Conservation (phyloP, 78 protist genomes). For the Cyanophora paradoxa region DNA sequence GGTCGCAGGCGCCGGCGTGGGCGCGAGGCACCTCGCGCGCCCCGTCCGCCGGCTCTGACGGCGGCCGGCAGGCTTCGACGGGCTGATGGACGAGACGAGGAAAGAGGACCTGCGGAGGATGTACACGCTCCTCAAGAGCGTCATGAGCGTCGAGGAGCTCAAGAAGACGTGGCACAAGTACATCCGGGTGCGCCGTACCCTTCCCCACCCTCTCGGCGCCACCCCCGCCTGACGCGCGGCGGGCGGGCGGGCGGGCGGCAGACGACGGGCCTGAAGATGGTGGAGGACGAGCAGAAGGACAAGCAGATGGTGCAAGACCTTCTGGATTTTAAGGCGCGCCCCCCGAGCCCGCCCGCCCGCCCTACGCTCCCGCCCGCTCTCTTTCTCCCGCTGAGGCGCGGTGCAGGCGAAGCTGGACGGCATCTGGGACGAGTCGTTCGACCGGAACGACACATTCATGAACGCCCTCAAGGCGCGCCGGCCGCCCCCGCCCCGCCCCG, state of each 20-base stretch:
- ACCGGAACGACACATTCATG: conserved; percentile 19
- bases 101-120: conserved; percentile 34
- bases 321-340: conserved; percentile 37
- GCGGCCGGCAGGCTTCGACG: conserved; percentile 37
- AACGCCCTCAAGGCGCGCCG: conserved; percentile 39
- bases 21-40: too few relatives aligned
- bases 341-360: neutral
- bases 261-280: conserved; percentile 43
- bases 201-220: neutral
- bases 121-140: conserved; percentile 26
- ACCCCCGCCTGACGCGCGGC: too few relatives aligned
- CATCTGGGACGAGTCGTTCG: conserved; percentile 31
- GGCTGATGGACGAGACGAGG: conserved; percentile 14
- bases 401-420: neutral
- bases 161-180: neutral
- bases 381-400: neutral
- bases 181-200: neutral
- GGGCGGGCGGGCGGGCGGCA: neutral
- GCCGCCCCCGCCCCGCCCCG: neutral
- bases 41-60: too few relatives aligned
- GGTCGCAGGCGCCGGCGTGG: too few relatives aligned
- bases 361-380: neutral
- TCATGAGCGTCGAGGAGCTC: neutral
- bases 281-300: conserved; percentile 47
- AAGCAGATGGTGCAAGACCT: conserved; percentile 43